A percentile compares a stretch with the other conserved stretches of the same genome.
Conservation (phyloP, 768 basidiomycete species). For the Cyathus striatus region DNA sequence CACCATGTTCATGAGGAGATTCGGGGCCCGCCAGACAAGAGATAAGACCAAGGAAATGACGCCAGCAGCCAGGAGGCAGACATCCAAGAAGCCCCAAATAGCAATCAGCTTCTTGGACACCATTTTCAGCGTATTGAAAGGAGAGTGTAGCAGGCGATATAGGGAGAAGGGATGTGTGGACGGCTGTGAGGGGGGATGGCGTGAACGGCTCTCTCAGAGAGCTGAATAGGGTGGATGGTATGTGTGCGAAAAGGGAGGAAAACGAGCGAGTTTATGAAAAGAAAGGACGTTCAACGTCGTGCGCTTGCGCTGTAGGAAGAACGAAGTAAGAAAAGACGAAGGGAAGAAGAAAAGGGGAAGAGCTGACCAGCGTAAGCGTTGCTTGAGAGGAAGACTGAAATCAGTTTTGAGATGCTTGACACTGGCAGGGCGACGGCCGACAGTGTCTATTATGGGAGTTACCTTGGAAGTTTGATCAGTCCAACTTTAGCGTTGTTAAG, state of each 20-base stretch:
- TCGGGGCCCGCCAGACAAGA: conserved; percentile 62
- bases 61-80: conserved; percentile 68
- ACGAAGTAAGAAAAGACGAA: conserved; percentile 21
- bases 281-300: conserved; percentile 70
- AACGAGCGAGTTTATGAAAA: conserved; percentile 30
- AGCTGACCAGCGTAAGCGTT: background rate
- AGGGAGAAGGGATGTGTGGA: conserved; percentile 4
- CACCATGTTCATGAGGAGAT: conserved; percentile 72
- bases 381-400: background rate
- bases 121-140: conserved; percentile 40
- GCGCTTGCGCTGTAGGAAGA: conserved; percentile 39
- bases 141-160: conserved; percentile 6
- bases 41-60: conserved; percentile 61
- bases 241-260: conserved; percentile 25
- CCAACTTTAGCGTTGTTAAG: no score
- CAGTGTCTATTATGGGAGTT: no score
- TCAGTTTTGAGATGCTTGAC: background rate
- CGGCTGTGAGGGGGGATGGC: conserved; percentile 4
- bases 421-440: no score
- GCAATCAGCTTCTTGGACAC: conserved; percentile 66
- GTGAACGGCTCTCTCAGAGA: conserved; percentile 47
- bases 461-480: no score
- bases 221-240: conserved; percentile 30
- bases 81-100: conserved; percentile 69
- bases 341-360: conserved; percentile 11